Evolutionary conservation across 208 protist species (phyloP), one percentile per base, ranked within the genome.

Genomic region (Trypanosoma boissoni): DNA sequence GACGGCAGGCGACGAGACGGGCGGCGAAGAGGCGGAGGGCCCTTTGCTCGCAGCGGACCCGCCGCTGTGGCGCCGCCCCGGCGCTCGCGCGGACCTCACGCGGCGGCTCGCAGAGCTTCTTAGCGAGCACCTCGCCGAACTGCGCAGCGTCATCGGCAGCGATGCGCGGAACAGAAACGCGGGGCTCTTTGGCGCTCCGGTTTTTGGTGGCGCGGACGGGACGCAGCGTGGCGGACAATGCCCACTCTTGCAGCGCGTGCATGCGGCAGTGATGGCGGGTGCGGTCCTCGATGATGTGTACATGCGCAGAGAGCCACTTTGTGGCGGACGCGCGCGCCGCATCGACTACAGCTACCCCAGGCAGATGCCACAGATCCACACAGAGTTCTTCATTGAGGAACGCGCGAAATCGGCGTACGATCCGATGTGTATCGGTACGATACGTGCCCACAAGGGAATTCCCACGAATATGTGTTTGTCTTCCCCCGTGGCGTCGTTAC

Each of bases 261-360:
- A 58, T 41, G 27, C 48, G 23, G 36, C 68, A 80, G 45, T 83
- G 27, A 53, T 87, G 43, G 49, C 64, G 32, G 73, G 76, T 31
- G 54, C 46, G 20, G 72, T 80, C 4, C 83, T 88, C 46, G 70
- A 65, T 37, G 85, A 92, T 44, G 3, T 87, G 32, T 87, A 85
- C 56, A 48, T 46, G 34, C 31, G 69, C 55, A 16, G 50, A 24
- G 68, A 16, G 31, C 14, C 65, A 59, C 31, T 79, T 56, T 9
- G 52, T 76, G n/a, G 27, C 45, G 14, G 65, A 72, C 74, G 84
- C 1, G 72, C 75, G 5, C 55, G 63, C 32, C 76, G 72, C 14
- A 44, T 89, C 31, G 62, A 67, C 44, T 69, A 81, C 6, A 79
- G 76, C 23, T 75, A 87, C 58, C 50, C 56, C 20, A 49, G 53